phyloP scores from a whole-genome alignment of 202 grass and related monocot genomes.

The Tripidium arundinaceum region DNA sequence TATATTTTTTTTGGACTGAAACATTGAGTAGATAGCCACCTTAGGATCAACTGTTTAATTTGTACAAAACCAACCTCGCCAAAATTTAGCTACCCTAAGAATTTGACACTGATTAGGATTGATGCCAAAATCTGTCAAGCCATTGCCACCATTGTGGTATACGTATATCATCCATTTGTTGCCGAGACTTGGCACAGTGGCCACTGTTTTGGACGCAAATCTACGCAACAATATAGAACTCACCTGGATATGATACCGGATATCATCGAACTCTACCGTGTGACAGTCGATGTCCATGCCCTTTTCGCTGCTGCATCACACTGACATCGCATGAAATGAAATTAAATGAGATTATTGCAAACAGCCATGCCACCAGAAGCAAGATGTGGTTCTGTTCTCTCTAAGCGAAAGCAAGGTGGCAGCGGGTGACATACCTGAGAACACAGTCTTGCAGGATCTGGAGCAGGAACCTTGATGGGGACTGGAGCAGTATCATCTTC shows the following conservation, averaged over 20 bases:
- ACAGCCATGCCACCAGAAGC: not conserved
- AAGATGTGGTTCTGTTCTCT: not conserved
- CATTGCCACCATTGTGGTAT: no score
- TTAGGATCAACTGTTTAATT: no score
- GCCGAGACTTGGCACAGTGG: no score
- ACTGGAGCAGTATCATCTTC: slow-evolving; percentile 94
- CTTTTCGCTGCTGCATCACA: slow-evolving; percentile 63
- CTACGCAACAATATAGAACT: not conserved
- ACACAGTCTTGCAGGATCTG: slow-evolving; percentile 94
- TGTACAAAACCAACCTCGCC: no score
- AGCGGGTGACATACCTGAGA: slow-evolving; percentile 42
- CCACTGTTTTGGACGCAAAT: not conserved
- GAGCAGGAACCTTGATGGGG: slow-evolving; percentile 89
- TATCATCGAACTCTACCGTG: slow-evolving; percentile 90
- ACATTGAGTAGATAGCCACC: no score
- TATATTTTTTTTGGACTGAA: no score
- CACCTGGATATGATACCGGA: slow-evolving; percentile 97
- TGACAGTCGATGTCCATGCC: slow-evolving; percentile 95
- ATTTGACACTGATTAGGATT: not conserved
- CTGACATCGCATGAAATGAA: not conserved
- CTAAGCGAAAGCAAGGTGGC: not conserved
- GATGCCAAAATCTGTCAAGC: no score
- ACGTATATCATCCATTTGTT: no score
- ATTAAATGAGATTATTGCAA: not conserved
- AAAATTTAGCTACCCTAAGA: not conserved